Percentiles rank a stretch among this genome's conserved stretches.
Evolutionary conservation across 2,329 filamentous ascomycete genomes (phyloP).

Genomic region (Setomelanomma holmii): DNA sequence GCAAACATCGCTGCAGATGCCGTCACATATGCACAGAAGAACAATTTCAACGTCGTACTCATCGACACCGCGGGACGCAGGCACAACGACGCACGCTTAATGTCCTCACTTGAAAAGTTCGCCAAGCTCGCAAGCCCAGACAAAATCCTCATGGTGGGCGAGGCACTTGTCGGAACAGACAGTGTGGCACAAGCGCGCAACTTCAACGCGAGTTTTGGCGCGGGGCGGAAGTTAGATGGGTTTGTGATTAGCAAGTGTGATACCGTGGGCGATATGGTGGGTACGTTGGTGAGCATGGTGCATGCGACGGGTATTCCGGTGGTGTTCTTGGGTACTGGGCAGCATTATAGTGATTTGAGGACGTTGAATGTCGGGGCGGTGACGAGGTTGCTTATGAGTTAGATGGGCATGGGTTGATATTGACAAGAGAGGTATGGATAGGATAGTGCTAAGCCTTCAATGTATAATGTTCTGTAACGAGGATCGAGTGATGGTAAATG

Average conservation of each 20-base stretch:
- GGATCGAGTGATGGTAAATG: too few species aligned
- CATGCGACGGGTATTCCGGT: slow-evolving; percentile 97
- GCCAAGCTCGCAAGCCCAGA: slow-evolving; percentile 94
- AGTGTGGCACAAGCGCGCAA: slow-evolving; percentile 94
- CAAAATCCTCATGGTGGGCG: slow-evolving; percentile 97
- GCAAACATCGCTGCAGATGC: slow-evolving; percentile 95
- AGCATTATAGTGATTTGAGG: slow-evolving; percentile 71
- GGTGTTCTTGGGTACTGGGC: slow-evolving; percentile 81
- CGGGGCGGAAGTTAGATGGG: slow-evolving; percentile 80
- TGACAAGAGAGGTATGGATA: too few species aligned
- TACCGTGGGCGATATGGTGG: slow-evolving; percentile 99
- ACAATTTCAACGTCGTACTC: slow-evolving; percentile 88
- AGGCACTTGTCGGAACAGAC: slow-evolving; percentile 93
- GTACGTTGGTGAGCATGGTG: slow-evolving; percentile 93
- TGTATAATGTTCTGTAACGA: too few species aligned
- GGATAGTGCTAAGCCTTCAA: too few species aligned
- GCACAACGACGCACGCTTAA: slow-evolving; percentile 94
- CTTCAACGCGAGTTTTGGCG: slow-evolving; percentile 92
- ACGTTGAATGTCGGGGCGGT: slow-evolving; percentile 70
- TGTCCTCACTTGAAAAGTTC: slow-evolving; percentile 97
- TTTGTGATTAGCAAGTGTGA: slow-evolving; percentile 99
- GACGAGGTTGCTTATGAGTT: slow-evolving; percentile 66
- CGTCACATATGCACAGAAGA: slow-evolving; percentile 76
- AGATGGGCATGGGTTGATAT: slow-evolving; percentile 1
- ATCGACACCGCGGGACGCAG: slow-evolving; percentile 95